phyloP scores from a whole-genome alignment of 1,139 yeast species.

The Zygosaccharomyces pseudobailii region DNA sequence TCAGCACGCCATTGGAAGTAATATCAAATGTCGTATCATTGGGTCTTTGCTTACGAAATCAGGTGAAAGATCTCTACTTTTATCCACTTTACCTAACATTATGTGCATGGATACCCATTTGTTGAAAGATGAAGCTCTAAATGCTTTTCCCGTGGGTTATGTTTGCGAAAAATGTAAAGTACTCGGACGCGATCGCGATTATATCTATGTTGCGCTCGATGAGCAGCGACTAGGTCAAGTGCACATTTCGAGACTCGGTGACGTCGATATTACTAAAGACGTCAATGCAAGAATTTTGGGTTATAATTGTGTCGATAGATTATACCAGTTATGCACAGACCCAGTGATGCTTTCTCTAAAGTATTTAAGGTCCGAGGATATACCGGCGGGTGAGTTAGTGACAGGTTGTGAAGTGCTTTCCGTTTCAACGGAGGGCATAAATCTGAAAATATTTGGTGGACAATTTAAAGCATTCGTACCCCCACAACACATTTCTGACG shows the following conservation, averaged over 20 bases:
- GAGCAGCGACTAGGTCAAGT: conserved; percentile 59
- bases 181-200: conserved; percentile 52
- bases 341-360: conserved; percentile 57
- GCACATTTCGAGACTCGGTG: conserved; percentile 64
- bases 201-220: conserved; percentile 55
- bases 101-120: conserved; percentile 31
- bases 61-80: conserved; percentile 55
- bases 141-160: conserved; percentile 77
- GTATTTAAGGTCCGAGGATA: conserved; percentile 62
- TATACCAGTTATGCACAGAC: conserved; percentile 64
- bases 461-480: conserved; percentile 72
- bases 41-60: conserved; percentile 50
- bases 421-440: conserved; percentile 65
- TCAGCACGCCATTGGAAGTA: conserved; percentile 61
- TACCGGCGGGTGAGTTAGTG: conserved; percentile 69
- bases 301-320: conserved; percentile 59
- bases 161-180: conserved; percentile 59
- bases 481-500: conserved; percentile 73
- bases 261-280: conserved; percentile 41
- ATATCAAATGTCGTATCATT: conserved; percentile 63
- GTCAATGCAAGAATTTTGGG: conserved; percentile 75
- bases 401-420: conserved; percentile 54
- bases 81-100: conserved; percentile 62
- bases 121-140: conserved; percentile 37
- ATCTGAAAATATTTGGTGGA: conserved; percentile 57